Evolutionary conservation across 2,329 filamentous ascomycete genomes (phyloP).

Genomic region (Tolypocladium tundrense): DNA sequence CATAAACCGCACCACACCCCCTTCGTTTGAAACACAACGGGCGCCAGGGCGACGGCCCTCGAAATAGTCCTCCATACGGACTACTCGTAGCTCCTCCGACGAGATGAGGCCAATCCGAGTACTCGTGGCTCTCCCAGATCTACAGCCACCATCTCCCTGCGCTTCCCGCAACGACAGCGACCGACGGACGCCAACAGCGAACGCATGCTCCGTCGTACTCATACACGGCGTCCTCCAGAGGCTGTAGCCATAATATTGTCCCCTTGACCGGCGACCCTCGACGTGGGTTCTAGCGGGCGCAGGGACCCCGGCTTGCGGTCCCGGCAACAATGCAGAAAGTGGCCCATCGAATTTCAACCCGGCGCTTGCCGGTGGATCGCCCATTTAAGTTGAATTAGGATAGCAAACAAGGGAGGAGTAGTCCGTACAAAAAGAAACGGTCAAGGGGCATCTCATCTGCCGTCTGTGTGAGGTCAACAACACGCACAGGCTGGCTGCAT

Average conservation of each 20-base stretch:
- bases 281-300: neutral
- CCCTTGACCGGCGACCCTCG: neutral
- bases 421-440: neutral
- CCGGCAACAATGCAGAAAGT: slow-evolving; percentile 5
- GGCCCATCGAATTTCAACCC: slow-evolving; percentile 4
- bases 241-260: neutral
- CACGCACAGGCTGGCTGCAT: neutral
- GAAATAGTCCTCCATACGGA: neutral
- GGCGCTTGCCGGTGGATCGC: slow-evolving; percentile 4
- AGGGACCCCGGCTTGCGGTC: slow-evolving; percentile 1
- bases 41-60: neutral
- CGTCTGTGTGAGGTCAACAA: neutral
- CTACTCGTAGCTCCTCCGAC: neutral
- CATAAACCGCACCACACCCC: neutral
- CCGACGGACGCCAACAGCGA: neutral
- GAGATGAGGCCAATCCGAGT: neutral
- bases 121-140: neutral
- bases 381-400: slow-evolving; percentile 3
- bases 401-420: neutral
- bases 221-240: neutral
- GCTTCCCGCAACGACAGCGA: too few species aligned
- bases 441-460: neutral
- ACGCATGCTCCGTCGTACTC: neutral
- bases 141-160: neutral
- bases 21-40: neutral